phyloP scores from a whole-genome alignment of 768 basidiomycete genomes.

The Boletus subparvulus region DNA sequence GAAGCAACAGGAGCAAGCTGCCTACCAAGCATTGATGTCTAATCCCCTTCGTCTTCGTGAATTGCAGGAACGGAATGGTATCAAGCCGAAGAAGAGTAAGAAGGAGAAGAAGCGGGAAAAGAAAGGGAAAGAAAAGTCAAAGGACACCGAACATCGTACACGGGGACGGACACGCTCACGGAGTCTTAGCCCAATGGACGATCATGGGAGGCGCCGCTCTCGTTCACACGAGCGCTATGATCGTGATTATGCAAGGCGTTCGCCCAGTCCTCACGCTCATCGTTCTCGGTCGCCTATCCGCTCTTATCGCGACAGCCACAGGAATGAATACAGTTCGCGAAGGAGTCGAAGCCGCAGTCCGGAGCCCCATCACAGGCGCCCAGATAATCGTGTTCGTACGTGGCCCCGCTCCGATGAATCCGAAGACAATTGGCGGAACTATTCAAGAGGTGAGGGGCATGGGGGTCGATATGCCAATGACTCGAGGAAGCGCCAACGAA shows the following conservation, averaged over 20 bases:
- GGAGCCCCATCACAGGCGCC: slow-evolving; percentile 15
- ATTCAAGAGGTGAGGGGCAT: slow-evolving; percentile 28
- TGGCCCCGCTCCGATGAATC: slow-evolving; percentile 57
- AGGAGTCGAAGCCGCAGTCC: slow-evolving; percentile 34
- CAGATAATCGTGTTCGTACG: slow-evolving; percentile 30
- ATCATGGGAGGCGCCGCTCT: slow-evolving; percentile 30
- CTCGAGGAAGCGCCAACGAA: slow-evolving; percentile 40
- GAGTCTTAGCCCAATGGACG: slow-evolving; percentile 30
- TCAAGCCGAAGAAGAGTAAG: slow-evolving; percentile 77
- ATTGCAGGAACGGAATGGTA: slow-evolving; percentile 78
- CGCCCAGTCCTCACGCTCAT: slow-evolving; percentile 46
- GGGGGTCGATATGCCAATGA: slow-evolving; percentile 27
- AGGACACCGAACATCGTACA: slow-evolving; percentile 32
- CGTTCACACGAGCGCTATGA: slow-evolving; percentile 31
- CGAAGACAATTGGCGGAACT: slow-evolving; percentile 38
- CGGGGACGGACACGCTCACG: slow-evolving; percentile 32
- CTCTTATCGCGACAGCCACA: slow-evolving; percentile 20
- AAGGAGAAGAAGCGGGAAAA: slow-evolving; percentile 54
- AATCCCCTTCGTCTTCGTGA: slow-evolving; percentile 84
- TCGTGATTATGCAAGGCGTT: slow-evolving; percentile 35
- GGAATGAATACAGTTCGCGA: slow-evolving; percentile 24
- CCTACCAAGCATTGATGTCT: slow-evolving; percentile 80
- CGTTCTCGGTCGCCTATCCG: slow-evolving; percentile 49
- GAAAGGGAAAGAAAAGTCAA: slow-evolving; percentile 28
- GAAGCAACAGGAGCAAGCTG: slow-evolving; percentile 96